Conservation (phyloP, 108 stramenopile genomes). For the Nitzschia sp. region DNA sequence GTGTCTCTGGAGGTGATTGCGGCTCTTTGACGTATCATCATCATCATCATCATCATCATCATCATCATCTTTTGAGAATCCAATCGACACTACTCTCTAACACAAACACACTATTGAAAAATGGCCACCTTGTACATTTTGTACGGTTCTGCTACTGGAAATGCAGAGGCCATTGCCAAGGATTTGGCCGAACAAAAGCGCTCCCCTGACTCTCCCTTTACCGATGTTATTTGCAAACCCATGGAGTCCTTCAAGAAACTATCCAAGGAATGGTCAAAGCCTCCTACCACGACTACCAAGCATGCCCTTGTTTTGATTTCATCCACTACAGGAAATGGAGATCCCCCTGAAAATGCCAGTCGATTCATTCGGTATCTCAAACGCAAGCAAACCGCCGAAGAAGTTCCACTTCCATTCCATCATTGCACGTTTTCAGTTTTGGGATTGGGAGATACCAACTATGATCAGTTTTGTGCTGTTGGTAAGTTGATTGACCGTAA, state of each 20-base stretch:
- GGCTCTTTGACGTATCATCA: no score
- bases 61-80: no score
- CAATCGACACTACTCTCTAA: no score
- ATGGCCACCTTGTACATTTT: constrained; percentile 59
- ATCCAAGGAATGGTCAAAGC: constrained; percentile 26
- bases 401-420: constrained; percentile 40
- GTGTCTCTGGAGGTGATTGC: no score
- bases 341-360: constrained; percentile 84
- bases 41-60: no score
- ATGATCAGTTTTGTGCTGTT: constrained; percentile 84
- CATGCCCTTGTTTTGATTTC: constrained; percentile 66
- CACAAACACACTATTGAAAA: no score
- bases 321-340: constrained; percentile 93
- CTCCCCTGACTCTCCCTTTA: constrained; percentile 30
- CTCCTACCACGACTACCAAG: constrained; percentile 18
- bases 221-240: constrained; percentile 51
- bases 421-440: constrained; percentile 68
- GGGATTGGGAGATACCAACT: constrained; percentile 88
- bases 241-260: constrained; percentile 64
- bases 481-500: constrained; percentile 66
- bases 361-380: constrained; percentile 78
- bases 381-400: constrained; percentile 38
- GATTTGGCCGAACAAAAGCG: constrained; percentile 45
- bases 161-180: constrained; percentile 81
- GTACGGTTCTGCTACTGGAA: constrained; percentile 87